Percentiles rank a stretch among this genome's conserved stretches.
Conservation (phyloP, 306 rosid genomes). For the Glycine soja region DNA sequence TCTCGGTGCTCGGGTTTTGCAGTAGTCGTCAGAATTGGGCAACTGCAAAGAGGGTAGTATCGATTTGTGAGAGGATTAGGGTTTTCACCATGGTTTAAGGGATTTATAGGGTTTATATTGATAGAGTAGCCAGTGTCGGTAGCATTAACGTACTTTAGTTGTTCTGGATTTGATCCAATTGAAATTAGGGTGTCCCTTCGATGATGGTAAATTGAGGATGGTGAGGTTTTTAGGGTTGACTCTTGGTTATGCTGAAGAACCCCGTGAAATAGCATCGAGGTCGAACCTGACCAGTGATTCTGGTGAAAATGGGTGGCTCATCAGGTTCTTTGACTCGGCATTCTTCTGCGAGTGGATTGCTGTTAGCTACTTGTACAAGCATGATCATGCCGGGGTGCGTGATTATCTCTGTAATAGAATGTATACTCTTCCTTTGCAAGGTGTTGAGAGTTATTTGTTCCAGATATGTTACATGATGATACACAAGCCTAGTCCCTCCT, state of each 20-base stretch:
- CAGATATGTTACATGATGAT: conserved; percentile 98
- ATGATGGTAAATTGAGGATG: conserved; percentile 74
- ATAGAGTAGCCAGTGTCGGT: conserved; percentile 11
- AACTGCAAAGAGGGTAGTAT: conserved; percentile 19
- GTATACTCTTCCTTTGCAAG: conserved; percentile 93
- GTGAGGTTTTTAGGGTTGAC: conserved; percentile 82
- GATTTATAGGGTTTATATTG: conserved; percentile 50
- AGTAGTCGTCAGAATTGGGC: conserved; percentile 30
- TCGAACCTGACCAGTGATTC: conserved; percentile 67
- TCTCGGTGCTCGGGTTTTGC: conserved; percentile 42
- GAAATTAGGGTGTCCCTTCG: conserved; percentile 47
- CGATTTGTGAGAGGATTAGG: conserved; percentile 44
- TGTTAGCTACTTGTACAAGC: conserved; percentile 97
- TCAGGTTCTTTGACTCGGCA: conserved; percentile 94
- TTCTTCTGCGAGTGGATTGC: conserved; percentile 99
- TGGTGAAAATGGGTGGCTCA: conserved; percentile 99
- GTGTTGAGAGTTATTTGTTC: conserved; percentile 95
- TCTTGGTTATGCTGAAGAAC: conserved; percentile 71
- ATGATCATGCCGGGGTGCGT: conserved; percentile 93
- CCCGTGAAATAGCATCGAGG: conserved; percentile 87
- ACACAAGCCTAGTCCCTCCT: conserved; percentile 93
- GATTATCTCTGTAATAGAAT: conserved; percentile 96
- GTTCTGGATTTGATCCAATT: conserved; percentile 49
- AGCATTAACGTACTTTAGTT: conserved; percentile 34
- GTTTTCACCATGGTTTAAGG: conserved; percentile 54